phyloP scores from a whole-genome alignment of 805 yeast genomes.

The Brettanomyces custersianus region DNA sequence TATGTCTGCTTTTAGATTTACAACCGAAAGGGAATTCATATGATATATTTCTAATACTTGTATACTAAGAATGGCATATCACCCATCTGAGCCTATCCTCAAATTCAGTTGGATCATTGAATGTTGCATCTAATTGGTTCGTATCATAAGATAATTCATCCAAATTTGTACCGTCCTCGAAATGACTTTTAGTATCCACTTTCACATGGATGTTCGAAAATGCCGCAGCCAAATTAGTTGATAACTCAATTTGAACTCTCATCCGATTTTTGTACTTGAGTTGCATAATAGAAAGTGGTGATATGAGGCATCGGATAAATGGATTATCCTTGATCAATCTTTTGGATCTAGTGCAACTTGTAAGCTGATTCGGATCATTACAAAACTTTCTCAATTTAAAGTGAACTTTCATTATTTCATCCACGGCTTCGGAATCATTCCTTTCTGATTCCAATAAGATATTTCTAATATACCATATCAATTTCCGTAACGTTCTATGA shows the following conservation, averaged over 20 bases:
- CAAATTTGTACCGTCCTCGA: constrained; percentile 7
- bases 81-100: constrained; percentile 53
- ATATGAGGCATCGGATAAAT: constrained; percentile 12
- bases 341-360: not conserved
- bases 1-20: no score
- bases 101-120: constrained; percentile 42
- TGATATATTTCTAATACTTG: no score
- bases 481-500: constrained; percentile 31
- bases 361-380: constrained; percentile 12
- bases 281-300: constrained; percentile 14
- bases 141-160: constrained; percentile 19
- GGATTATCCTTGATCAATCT: constrained; percentile 7
- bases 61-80: constrained; percentile 17
- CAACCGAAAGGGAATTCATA: no score
- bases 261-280: constrained; percentile 4
- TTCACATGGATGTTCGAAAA: constrained; percentile 6
- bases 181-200: not conserved
- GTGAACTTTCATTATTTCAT: constrained; percentile 7
- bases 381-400: constrained; percentile 10
- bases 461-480: constrained; percentile 19
- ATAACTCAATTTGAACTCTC: constrained; percentile 8
- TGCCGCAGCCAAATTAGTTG: constrained; percentile 8
- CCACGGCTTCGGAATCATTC: constrained; percentile 13
- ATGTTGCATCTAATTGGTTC: constrained; percentile 32
- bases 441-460: constrained; percentile 7